A percentile compares a stretch with the other conserved stretches of the same genome.
phyloP scores from a whole-genome alignment of 805 yeast genomes.

The Starmerella davenportii region DNA sequence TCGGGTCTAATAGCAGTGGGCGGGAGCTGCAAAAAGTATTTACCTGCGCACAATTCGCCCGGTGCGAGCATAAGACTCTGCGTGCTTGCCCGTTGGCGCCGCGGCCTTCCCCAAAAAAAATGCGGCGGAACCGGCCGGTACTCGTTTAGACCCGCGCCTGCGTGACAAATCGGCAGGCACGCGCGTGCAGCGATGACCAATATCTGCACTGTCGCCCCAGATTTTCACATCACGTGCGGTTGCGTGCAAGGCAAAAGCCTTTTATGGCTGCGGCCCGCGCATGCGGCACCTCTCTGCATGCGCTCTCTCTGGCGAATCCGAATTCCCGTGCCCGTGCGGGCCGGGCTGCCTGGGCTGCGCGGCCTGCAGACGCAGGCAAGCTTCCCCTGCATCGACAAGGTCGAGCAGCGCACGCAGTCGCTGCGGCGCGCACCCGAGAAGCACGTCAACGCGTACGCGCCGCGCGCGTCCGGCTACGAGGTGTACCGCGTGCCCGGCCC shows the following conservation, averaged over 20 bases:
- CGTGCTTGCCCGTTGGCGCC: too few relatives aligned
- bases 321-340: not conserved
- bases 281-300: not conserved
- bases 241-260: not conserved
- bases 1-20: too few relatives aligned
- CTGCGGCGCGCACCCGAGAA: not conserved
- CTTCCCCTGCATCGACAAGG: conserved; percentile 72
- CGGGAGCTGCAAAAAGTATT: too few relatives aligned
- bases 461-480: conserved; percentile 47
- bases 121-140: too few relatives aligned
- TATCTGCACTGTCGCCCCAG: too few relatives aligned
- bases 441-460: conserved; percentile 28
- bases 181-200: too few relatives aligned
- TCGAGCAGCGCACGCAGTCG: conserved; percentile 32
- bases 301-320: not conserved
- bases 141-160: too few relatives aligned
- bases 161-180: too few relatives aligned
- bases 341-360: not conserved
- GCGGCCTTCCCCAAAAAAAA: too few relatives aligned
- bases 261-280: not conserved
- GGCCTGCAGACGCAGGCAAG: conserved; percentile 23
- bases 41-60: too few relatives aligned
- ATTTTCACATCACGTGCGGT: conserved; percentile 1
- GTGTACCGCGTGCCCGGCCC: conserved; percentile 27
- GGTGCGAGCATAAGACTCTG: too few relatives aligned